Percentiles rank a stretch among this genome's conserved stretches.
These are phyloP conservation scores for Apophysomyces elegans DNA, from an alignment of 371 early-diverging fungal genomes.

Conservation along the genomic window DNA sequence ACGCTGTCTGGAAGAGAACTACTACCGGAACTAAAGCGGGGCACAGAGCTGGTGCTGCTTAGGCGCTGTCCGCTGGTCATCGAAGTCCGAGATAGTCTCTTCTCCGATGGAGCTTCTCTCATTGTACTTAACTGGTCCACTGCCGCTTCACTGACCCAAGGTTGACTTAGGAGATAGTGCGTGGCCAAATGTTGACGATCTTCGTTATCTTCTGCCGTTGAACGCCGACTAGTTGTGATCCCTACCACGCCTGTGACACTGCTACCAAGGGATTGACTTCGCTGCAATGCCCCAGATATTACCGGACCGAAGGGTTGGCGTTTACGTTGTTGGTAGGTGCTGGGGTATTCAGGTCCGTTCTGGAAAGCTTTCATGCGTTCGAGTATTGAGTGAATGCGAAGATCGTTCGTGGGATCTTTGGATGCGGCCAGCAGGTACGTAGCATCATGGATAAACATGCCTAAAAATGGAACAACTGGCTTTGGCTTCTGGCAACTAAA, in stretches of 20 bases:
- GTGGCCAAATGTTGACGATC: constrained; percentile 50
- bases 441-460: constrained; percentile 76
- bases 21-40: neutral
- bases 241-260: constrained; percentile 17
- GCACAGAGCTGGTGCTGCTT: neutral
- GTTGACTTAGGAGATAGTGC: constrained; percentile 61
- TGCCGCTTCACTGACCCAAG: constrained; percentile 62
- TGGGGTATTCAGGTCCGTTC: constrained; percentile 57
- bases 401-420: constrained; percentile 52
- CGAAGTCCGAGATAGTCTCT: neutral
- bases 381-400: constrained; percentile 47
- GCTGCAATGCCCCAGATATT: constrained; percentile 38
- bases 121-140: constrained; percentile 68
- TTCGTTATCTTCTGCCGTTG: constrained; percentile 18
- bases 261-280: constrained; percentile 15
- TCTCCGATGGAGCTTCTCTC: constrained; percentile 63
- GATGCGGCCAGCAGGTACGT: constrained; percentile 70
- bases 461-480: constrained; percentile 74
- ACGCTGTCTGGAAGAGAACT: neutral
- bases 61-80: neutral
- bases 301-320: constrained; percentile 43
- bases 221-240: constrained; percentile 6
- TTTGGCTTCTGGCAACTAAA: constrained; percentile 26
- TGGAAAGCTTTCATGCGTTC: constrained; percentile 51
- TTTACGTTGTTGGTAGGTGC: constrained; percentile 52